A percentile compares a stretch with the other conserved stretches of the same genome.
Evolutionary conservation across 768 basidiomycete genomes (phyloP).

Genomic region (Agaricus blazei): DNA sequence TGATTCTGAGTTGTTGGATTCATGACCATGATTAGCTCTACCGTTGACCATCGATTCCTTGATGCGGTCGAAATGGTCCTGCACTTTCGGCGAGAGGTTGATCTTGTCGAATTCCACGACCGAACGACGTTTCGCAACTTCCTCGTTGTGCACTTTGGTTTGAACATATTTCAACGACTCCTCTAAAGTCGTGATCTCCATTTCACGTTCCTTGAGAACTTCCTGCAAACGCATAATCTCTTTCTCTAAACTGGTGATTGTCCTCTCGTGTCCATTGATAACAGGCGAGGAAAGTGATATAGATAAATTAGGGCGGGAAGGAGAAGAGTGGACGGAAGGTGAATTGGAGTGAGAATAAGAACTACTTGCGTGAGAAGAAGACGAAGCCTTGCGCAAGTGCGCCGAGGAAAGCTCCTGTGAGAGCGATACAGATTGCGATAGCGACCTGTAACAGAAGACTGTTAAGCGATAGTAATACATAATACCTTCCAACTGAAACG

Average conservation of each 20-base stretch:
- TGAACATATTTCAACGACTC: constrained; percentile 37
- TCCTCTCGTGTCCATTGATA: constrained; percentile 53
- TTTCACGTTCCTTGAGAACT: constrained; percentile 84
- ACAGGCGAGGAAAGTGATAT: constrained; percentile 39
- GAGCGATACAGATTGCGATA: constrained; percentile 90
- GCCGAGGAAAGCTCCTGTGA: constrained; percentile 95
- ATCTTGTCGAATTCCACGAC: constrained; percentile 17
- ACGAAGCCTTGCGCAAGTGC: constrained; percentile 79
- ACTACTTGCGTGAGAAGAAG: constrained; percentile 71
- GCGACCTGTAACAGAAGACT: constrained; percentile 53
- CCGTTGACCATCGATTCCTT: constrained; percentile 61
- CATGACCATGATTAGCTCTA: constrained; percentile 33
- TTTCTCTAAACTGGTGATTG: constrained; percentile 80
- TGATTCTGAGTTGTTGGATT: constrained; percentile 38
- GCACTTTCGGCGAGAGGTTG: constrained; percentile 64
- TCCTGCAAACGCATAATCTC: constrained; percentile 96
- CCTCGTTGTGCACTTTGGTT: constrained; percentile 14
- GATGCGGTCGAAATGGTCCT: constrained; percentile 70
- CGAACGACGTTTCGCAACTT: neutral
- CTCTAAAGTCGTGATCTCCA: constrained; percentile 82
- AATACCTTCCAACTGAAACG: neutral
- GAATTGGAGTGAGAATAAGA: constrained; percentile 58
- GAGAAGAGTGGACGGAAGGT: constrained; percentile 43
- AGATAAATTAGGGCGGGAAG: constrained; percentile 47
- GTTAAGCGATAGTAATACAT: constrained; percentile 10